Evolutionary conservation across 2,329 filamentous ascomycete genomes (phyloP).

Genomic region (Stagonosporopsis cucurbitacearum): DNA sequence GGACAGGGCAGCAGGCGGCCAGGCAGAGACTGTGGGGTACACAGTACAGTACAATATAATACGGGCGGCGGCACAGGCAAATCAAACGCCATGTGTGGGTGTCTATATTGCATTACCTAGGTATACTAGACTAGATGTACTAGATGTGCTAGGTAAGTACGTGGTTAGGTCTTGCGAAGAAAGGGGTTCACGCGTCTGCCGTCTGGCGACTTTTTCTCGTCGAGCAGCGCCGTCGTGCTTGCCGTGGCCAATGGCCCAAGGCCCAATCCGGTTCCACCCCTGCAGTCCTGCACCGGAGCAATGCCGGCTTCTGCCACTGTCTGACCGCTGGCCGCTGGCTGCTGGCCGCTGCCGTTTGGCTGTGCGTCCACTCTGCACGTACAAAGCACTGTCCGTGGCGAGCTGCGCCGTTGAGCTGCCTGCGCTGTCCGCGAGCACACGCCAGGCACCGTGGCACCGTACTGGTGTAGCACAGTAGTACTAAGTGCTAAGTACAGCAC

Average conservation of each 20-base stretch:
- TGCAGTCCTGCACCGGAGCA: not conserved
- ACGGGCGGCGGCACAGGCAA: constrained; percentile 11
- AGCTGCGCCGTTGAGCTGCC: too few relatives aligned
- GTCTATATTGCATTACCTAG: not conserved
- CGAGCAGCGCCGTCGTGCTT: constrained; percentile 3
- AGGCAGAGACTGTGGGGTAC: constrained; percentile 9
- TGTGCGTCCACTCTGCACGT: not conserved
- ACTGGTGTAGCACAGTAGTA: too few relatives aligned
- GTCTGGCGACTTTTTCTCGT: not conserved
- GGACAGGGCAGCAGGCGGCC: constrained; percentile 7
- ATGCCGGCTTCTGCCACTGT: too few relatives aligned
- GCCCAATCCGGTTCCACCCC: constrained; percentile 14
- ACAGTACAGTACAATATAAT: too few relatives aligned
- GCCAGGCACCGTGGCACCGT: too few relatives aligned
- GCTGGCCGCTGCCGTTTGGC: not conserved
- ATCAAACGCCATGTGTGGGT: not conserved
- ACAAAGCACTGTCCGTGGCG: too few relatives aligned
- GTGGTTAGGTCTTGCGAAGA: not conserved
- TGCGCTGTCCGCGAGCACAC: too few relatives aligned
- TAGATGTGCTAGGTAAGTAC: too few relatives aligned
- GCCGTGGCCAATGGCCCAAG: constrained; percentile 4
- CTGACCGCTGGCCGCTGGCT: constrained; percentile 5
- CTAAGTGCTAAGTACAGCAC: too few relatives aligned
- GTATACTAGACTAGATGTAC: too few relatives aligned
- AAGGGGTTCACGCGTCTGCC: constrained; percentile 15